Conservation (phyloP, 2,329 filamentous ascomycete genomes). For the Alternaria triticina region DNA sequence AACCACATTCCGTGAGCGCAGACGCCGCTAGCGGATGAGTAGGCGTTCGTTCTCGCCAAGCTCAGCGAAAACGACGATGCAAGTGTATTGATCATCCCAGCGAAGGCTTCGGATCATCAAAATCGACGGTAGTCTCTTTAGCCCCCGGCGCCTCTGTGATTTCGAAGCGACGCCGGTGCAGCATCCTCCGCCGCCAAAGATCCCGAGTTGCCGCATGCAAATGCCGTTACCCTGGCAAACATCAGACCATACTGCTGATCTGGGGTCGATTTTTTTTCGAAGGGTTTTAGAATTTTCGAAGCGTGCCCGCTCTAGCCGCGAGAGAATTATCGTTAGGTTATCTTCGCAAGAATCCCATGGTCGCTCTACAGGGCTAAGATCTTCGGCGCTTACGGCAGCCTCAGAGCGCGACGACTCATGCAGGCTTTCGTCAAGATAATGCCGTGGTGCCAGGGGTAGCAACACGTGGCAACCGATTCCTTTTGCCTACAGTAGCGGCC, state of each 20-base stretch:
- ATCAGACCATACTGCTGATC: constrained; percentile 24
- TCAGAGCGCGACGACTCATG: constrained; percentile 38
- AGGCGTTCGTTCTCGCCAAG: constrained; percentile 14
- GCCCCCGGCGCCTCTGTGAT: constrained; percentile 12
- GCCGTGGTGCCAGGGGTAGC: constrained; percentile 31
- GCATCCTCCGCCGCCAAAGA: constrained; percentile 5
- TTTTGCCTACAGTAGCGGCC: constrained; percentile 32
- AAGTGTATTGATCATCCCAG: not conserved
- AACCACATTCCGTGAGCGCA: constrained; percentile 1
- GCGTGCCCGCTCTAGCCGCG: constrained; percentile 16
- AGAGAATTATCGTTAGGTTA: constrained; percentile 18
- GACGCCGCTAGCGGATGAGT: constrained; percentile 2
- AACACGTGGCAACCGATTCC: constrained; percentile 42
- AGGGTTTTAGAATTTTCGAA: not conserved
- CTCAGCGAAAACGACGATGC: constrained; percentile 7
- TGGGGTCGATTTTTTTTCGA: constrained; percentile 4
- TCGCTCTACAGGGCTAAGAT: constrained; percentile 24
- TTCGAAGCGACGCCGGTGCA: constrained; percentile 15
- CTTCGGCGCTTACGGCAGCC: constrained; percentile 28
- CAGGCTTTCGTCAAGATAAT: constrained; percentile 26
- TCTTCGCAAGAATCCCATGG: constrained; percentile 16
- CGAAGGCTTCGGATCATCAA: not conserved
- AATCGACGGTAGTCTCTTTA: not conserved
- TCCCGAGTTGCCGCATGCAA: constrained; percentile 19
- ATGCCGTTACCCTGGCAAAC: constrained; percentile 25